Evolutionary conservation across 2,329 filamentous ascomycete species (phyloP).

Genomic region (Trichoderma sp.): DNA sequence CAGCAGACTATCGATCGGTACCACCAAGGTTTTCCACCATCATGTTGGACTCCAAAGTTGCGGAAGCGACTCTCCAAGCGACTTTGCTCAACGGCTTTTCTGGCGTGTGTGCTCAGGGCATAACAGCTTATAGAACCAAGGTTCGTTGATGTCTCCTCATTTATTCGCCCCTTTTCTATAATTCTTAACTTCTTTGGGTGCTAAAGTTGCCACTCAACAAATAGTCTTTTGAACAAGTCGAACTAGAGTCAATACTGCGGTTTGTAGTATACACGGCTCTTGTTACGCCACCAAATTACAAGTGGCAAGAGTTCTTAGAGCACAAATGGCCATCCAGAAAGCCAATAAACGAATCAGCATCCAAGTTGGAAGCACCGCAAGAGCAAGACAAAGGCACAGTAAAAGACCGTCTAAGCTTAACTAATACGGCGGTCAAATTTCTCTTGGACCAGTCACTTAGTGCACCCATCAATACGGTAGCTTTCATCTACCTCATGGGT

Average conservation of each 20-base stretch:
- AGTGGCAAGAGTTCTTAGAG: slow-evolving; percentile 23
- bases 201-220: background rate
- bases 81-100: slow-evolving; percentile 18
- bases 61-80: slow-evolving; percentile 18
- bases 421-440: slow-evolving; percentile 20
- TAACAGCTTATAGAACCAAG: slow-evolving; percentile 15
- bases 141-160: background rate
- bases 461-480: slow-evolving; percentile 18
- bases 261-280: slow-evolving; percentile 23
- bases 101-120: slow-evolving; percentile 20
- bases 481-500: slow-evolving; percentile 22
- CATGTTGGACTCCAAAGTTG: slow-evolving; percentile 23
- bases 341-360: background rate
- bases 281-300: slow-evolving; percentile 22
- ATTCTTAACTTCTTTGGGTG: background rate
- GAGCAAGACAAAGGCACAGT: background rate
- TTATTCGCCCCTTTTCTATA: background rate
- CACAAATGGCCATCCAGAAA: slow-evolving; percentile 8
- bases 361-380: background rate
- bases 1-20: background rate
- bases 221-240: slow-evolving; percentile 16
- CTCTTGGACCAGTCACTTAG: slow-evolving; percentile 19
- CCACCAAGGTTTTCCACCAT: background rate
- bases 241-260: slow-evolving; percentile 11
- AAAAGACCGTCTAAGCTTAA: slow-evolving; percentile 8